Base-by-base conservation (phyloP, 768 basidiomycete genomes). In the Russula ochroleuca region DNA sequence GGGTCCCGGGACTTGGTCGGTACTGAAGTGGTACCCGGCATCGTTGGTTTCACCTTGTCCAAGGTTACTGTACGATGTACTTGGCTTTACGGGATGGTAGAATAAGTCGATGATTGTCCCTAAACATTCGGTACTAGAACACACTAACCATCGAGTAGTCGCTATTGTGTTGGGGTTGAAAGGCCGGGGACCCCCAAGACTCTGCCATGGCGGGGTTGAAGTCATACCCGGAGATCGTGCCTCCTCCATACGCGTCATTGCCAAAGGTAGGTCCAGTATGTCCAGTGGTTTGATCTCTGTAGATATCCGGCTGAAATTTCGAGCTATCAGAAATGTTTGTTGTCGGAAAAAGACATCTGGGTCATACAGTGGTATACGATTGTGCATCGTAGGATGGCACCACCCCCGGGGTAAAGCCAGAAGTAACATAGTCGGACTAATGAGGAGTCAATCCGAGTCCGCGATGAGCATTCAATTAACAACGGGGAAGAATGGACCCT, bases 111-210 rank as follows among this genome's bases (percentile, higher is more conserved):
- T 13, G 25, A 10, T 3, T 9, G 7, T 47, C 7, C 21, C n/a
- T 28, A 14, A n/a, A 33, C 6, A 14, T 17, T 43, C 5, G 7
- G 40, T 38, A n/a, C n/a, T n/a, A 10, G 35, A n/a, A 37, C 3
- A 19, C 38, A 57, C 55, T 57, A 28, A 62, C 61, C 38, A 28
- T 37, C 17, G 21, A 5, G 21, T 57, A 56, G 47, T 19, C 23
- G 2, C 9, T 2, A 23, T 41, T 28, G 14, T 21, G 11, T 19
- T 3, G 53, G 7, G 53, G 45, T 28, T 35, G 43, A 38, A 45
- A 13, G 10, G 23, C 13, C 6, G 5, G 25, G 13, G 15, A 6
- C 15, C 37, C 28, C 45, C 45, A 40, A 21, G 43, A 17, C 11
- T 4, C 17, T 10, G 40, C 17, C 7, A 25, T 19, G 19, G 17